Evolutionary conservation across 106 monocot species (phyloP).

Genomic region (Amphibolis antarctica): DNA sequence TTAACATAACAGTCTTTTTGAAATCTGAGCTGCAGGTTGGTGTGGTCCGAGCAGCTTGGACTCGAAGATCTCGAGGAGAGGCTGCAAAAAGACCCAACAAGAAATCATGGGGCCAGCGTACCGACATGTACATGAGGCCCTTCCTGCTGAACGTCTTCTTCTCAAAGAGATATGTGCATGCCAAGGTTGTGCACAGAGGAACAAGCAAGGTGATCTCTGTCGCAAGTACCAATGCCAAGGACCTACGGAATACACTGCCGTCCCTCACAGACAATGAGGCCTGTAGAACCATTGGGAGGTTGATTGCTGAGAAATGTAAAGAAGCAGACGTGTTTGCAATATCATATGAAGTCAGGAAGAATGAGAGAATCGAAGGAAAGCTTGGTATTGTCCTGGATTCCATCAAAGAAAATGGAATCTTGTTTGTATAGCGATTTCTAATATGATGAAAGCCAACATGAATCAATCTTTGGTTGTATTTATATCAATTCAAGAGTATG

Average conservation of each 20-base stretch:
- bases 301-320: conserved; percentile 17
- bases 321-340: conserved; percentile 24
- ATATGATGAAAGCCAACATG: background rate
- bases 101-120: conserved; percentile 26
- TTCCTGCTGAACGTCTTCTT: conserved; percentile 26
- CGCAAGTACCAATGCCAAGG: conserved; percentile 23
- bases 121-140: conserved; percentile 28
- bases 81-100: conserved; percentile 16
- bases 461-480: too few relatives aligned
- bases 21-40: conserved; percentile 1
- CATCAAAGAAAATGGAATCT: conserved; percentile 23
- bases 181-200: conserved; percentile 31
- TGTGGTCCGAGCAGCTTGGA: conserved; percentile 8
- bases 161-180: conserved; percentile 24
- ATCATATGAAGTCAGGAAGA: conserved; percentile 12
- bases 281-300: conserved; percentile 10
- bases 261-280: conserved; percentile 18
- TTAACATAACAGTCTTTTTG: too few relatives aligned
- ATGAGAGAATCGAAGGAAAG: conserved; percentile 18
- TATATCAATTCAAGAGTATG: too few relatives aligned
- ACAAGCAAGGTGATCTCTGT: conserved; percentile 27
- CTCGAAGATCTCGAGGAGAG: conserved; percentile 21
- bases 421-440: conserved; percentile 12
- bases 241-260: conserved; percentile 20
- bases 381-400: conserved; percentile 15